phyloP scores from a whole-genome alignment of 768 basidiomycete genomes.

The Amanita rubescens region DNA sequence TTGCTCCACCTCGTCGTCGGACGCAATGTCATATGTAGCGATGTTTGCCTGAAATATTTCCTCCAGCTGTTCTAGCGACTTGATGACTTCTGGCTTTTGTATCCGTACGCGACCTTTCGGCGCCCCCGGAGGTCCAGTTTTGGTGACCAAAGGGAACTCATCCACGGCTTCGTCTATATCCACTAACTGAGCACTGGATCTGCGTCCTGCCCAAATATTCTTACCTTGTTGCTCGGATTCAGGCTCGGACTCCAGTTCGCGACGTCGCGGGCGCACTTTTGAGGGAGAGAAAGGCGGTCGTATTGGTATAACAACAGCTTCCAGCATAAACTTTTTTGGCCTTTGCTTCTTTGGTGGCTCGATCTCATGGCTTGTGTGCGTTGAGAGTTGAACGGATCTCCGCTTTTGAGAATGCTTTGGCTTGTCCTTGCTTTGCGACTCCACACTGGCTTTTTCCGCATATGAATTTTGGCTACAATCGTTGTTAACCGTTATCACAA shows the following conservation, averaged over 20 bases:
- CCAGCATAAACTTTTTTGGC: neutral
- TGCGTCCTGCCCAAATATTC: neutral
- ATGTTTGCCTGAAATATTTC: neutral
- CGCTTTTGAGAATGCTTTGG: neutral
- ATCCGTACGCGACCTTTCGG: neutral
- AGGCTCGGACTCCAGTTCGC: too few relatives aligned
- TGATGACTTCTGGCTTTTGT: neutral
- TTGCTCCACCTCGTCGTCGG: neutral
- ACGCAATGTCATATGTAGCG: neutral
- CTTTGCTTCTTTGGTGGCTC: neutral
- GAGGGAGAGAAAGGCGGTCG: neutral
- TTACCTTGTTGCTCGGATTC: neutral
- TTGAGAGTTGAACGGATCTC: neutral
- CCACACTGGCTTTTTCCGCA: neutral
- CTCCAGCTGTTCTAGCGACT: neutral
- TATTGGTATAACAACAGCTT: neutral
- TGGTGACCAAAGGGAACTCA: neutral
- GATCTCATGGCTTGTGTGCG: neutral
- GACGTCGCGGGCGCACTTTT: too few relatives aligned
- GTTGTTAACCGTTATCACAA: neutral
- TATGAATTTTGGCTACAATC: neutral
- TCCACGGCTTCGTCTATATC: neutral
- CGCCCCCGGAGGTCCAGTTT: neutral
- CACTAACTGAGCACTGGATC: neutral
- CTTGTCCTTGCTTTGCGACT: neutral